Evolutionary conservation across 2,329 filamentous ascomycete genomes (phyloP).

Genomic region (Calonectria fujianensis): DNA sequence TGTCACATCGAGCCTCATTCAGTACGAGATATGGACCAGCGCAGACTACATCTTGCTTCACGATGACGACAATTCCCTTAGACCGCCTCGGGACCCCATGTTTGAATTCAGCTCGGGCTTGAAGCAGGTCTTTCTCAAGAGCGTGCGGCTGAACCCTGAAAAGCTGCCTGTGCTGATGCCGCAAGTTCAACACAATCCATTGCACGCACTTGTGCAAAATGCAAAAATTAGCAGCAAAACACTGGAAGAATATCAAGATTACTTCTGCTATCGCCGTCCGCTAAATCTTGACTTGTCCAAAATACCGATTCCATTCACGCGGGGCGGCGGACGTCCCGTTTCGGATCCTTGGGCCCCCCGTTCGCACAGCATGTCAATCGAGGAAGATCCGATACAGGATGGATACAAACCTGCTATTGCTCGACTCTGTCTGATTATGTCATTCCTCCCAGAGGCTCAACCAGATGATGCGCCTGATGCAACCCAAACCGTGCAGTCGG

Average conservation of each 20-base stretch:
- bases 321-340: not conserved
- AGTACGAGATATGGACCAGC: slow-evolving; percentile 23
- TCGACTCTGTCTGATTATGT: not conserved
- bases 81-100: not conserved
- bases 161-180: not conserved
- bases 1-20: not conserved
- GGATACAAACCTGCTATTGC: not conserved
- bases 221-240: not conserved
- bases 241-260: not conserved
- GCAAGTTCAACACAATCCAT: not conserved
- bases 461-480: not conserved
- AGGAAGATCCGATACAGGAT: not conserved
- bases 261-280: not conserved
- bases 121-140: slow-evolving; percentile 24
- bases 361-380: not conserved
- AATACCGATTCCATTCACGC: not conserved
- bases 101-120: slow-evolving; percentile 8
- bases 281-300: not conserved
- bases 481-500: not conserved
- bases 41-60: not conserved
- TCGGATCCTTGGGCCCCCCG: not conserved
- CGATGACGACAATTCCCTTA: not conserved
- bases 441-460: not conserved
- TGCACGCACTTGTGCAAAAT: not conserved
- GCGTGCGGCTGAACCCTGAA: not conserved